phyloP scores from a whole-genome alignment of 345 rosid species.

The Eutrema japonicum region DNA sequence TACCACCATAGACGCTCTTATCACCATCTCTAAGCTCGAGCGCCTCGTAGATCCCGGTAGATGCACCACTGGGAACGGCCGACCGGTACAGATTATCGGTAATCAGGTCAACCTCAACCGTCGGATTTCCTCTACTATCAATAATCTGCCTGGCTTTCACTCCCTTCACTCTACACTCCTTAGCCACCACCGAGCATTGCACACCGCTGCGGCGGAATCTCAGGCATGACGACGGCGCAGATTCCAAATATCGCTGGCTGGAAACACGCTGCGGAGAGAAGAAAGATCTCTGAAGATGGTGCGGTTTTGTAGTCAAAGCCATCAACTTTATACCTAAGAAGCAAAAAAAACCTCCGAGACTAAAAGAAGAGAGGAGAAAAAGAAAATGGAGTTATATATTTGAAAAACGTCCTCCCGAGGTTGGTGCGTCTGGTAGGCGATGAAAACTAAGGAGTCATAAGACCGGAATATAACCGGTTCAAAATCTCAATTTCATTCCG shows the following conservation, averaged over 20 bases:
- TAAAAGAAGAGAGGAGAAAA: background rate
- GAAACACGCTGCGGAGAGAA: slow-evolving; percentile 37
- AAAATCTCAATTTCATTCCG: background rate
- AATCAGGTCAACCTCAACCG: slow-evolving; percentile 94
- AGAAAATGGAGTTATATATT: slow-evolving; percentile 30
- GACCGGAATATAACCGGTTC: slow-evolving; percentile 10
- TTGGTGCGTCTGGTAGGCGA: slow-evolving; percentile 37
- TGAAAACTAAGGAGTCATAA: slow-evolving; percentile 39
- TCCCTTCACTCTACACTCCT: slow-evolving; percentile 68
- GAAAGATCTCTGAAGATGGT: slow-evolving; percentile 48
- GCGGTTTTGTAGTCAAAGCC: slow-evolving; percentile 61
- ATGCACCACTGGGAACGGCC: slow-evolving; percentile 98
- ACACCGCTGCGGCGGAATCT: slow-evolving; percentile 51
- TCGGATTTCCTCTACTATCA: slow-evolving; percentile 97
- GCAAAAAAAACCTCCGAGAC: slow-evolving; percentile 4
- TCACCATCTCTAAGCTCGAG: slow-evolving; percentile 95
- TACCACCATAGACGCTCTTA: slow-evolving; percentile 80
- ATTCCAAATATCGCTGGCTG: slow-evolving; percentile 37
- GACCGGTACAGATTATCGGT: slow-evolving; percentile 82
- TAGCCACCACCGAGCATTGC: slow-evolving; percentile 60
- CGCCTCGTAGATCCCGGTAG: slow-evolving; percentile 98
- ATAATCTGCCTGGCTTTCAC: slow-evolving; percentile 96
- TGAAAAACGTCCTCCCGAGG: slow-evolving; percentile 34
- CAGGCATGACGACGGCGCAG: slow-evolving; percentile 41
- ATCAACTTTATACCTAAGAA: slow-evolving; percentile 34